Conservation (phyloP, 73 alveolate species). For the Blepharisma stoltei region DNA sequence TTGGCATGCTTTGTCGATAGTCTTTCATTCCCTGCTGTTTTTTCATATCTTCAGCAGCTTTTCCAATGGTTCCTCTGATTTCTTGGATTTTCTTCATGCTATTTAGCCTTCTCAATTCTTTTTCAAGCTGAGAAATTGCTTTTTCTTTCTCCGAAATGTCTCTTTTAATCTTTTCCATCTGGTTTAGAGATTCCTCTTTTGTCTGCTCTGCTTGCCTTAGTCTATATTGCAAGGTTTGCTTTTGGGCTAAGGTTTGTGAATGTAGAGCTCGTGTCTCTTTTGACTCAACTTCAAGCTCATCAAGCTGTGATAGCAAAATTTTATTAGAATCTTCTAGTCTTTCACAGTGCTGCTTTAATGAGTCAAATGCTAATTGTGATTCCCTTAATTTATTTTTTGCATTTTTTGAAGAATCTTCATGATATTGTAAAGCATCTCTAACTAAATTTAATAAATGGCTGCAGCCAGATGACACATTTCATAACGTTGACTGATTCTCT, state of each 20-base stretch:
- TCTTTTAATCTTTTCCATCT: not conserved
- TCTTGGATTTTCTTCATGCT: not conserved
- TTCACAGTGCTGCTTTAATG: too few species aligned
- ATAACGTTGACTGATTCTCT: too few species aligned
- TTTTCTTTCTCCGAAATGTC: not conserved
- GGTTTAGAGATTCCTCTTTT: not conserved
- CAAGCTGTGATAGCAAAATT: not conserved
- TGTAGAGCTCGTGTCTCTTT: not conserved
- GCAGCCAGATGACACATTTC: too few species aligned
- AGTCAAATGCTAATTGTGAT: too few species aligned
- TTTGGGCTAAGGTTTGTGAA: not conserved
- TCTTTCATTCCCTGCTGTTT: not conserved
- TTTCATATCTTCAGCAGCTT: conserved; percentile 1
- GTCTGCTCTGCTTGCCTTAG: conserved; percentile 1
- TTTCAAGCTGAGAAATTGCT: not conserved
- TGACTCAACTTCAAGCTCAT: not conserved
- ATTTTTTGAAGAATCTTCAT: too few species aligned
- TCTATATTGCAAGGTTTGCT: not conserved
- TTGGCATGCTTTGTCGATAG: conserved; percentile 13
- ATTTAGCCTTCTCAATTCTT: conserved; percentile 7
- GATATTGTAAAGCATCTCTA: too few species aligned
- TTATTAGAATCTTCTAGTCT: too few species aligned
- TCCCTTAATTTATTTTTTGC: too few species aligned
- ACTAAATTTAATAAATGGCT: too few species aligned
- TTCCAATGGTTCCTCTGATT: not conserved